Evolutionary conservation across 1,139 yeast species (phyloP), one percentile per base, ranked within the genome.

Genomic region (Debaryomycetaceae sp.): DNA sequence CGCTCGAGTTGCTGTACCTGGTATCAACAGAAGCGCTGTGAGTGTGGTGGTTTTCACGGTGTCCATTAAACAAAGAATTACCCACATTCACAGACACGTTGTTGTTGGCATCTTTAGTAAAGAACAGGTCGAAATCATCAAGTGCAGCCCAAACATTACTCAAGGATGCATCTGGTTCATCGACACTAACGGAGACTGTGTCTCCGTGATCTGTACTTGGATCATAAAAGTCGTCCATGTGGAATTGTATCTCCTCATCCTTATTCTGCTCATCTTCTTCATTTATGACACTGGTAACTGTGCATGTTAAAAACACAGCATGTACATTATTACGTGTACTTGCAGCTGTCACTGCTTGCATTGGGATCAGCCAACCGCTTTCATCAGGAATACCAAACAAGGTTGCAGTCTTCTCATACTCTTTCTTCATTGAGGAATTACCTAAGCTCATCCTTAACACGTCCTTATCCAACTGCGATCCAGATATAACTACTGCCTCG

Each of bases 321-420:
- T 92, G 98, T 1, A 94, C 95, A 56, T 94, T 92, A 56, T 87
- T 87, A 48, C 98, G 70, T 0, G 98, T 87, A 9, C 85, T 78
- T 0, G 95, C 84, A 0, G 97, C 88, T 0, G 95, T 83, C 29
- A 87, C 80, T 0, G 91, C 87, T 0, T 98, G 96, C 92, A 87
- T 85, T 2, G 98, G 95, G 36, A 94, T 82, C 0, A 97, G 83
- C 99, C 99, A 94, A 1, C 99, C 99, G 56, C 83, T 82, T n/a
- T 87, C 96, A 44, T 89, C 96, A 0, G 98, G 98, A 17, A 91
- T 83, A 13, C 98, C 98, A 68, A 89, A 94, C 41, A 92, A 67
- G 0, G 97, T 88, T 0, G 95, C 92, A 1, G 95, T 83, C 50
- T 79, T 81, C 50, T 87, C 96, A 53, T 84, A 86, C 50, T 87